Evolutionary conservation across 164 flowering plant genomes (phyloP), one percentile per base, ranked within the genome.

Genomic region (Saururus chinensis): DNA sequence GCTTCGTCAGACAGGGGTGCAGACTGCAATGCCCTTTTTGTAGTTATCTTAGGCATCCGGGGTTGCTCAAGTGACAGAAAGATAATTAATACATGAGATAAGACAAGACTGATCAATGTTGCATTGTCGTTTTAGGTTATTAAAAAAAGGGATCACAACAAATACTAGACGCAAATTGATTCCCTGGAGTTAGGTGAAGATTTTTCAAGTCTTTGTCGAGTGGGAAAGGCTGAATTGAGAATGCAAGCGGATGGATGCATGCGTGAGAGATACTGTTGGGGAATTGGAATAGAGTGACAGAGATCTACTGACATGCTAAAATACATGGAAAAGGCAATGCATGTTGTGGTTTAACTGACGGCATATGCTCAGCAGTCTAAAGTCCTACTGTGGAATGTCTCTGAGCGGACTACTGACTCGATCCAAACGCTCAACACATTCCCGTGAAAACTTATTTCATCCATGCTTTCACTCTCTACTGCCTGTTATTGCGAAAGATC

Each of bases 251-350:
- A 68, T 83, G 84, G 84, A 80, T 60, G 73, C 75, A 61, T 76
- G 56, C 37, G 37, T 30, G 37, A 30, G 37, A 30, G 37, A 30
- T 30, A 30, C 37, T 30, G 37, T 30, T 51, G 60, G 24, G 60
- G 54, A 55, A 67, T 66, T 61, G 60, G 42, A 68, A 60, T 1
- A n/a, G 53, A 56, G 66, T 26, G 42, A 69, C 70, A 53, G 56
- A n/a, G 54, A n/a, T n/a, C 7, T 53, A 62, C 75, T 68, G 73
- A 24, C 54, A 66, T 53, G 74, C 73, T 68, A 69, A 70, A 69
- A 73, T 68, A 26, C 59, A 65, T 70, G 60, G 59, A 76, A 82
- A 82, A 79, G 80, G 84, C 84, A 75, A 83, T 79, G 80, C 62
- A 77, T 79, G 82, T 82, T 80, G 64, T 71, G 74, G 72, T 76